Base-by-base conservation (phyloP, 83 land plant species). In the Picea abies region DNA sequence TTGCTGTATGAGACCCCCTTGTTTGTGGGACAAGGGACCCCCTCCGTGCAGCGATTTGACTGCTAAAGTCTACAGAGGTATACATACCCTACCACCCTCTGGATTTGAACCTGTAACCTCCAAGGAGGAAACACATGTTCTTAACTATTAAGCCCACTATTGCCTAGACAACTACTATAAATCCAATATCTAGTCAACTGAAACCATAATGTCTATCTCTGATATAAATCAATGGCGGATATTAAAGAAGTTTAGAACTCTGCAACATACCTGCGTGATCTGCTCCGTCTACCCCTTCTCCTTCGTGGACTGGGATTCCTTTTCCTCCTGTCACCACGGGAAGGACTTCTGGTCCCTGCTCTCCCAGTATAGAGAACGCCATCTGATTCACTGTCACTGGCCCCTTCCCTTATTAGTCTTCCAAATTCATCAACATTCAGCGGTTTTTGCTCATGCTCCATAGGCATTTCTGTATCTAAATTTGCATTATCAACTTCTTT, bases 341-440 rank as follows among this genome's bases (percentile, higher is more conserved):
- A 87, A 12, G 79, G 71, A 60, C 90, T 90, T 3, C 85, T 44
- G 63, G 88, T 85, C 17, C 85, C 10, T 80, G 35, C 35, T 32
- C 35, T 87, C 64, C 67, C 44, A 61, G 9, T 80, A 73, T 82
- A 69, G 19, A 41, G 82, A 39, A 56, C 64, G 39, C 85, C 94
- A 82, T 89, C 92, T 82, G 94, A 87, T 3, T 94, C 94, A 89
- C 92, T 94, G 11, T 92, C 96, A 86, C 82, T 88, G 2, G 20
- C 85, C 26, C 84, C 92, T 77, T 91, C 85, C 84, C 87, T 90
- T 20, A 90, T 83, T 66, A 92, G 70, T 85, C 96, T 84, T 14
- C 96, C 96, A 86, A 91, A 94, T 70, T 94, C 91, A 86, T 94
- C 96, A n/a, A 90, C 82, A 39, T 86, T 85, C 35, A 77, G 14